Conservation (phyloP, 371 early-diverging fungal species). For the Basidiobolus meristosporus region DNA sequence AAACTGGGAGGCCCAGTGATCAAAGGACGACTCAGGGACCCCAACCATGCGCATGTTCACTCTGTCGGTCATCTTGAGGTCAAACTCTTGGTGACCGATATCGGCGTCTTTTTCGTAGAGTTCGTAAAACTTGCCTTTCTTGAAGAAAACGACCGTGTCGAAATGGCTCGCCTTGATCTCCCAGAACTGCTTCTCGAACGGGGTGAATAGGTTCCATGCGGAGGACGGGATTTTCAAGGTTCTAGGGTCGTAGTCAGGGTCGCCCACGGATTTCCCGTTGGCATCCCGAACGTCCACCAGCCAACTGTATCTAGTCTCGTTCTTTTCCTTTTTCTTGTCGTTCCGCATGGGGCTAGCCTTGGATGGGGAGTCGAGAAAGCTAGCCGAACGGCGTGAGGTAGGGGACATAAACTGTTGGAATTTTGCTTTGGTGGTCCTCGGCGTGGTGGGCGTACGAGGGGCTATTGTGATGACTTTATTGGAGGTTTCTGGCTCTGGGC, state of each 20-base stretch:
- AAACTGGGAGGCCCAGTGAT: slow-evolving; percentile 93
- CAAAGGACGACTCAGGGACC: slow-evolving; percentile 90
- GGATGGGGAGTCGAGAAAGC: too few species aligned
- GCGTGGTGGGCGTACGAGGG: too few species aligned
- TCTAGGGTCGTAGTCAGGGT: slow-evolving; percentile 85
- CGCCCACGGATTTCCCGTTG: slow-evolving; percentile 36
- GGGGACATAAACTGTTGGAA: too few species aligned
- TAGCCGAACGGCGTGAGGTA: too few species aligned
- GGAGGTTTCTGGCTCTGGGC: too few species aligned
- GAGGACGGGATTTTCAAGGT: slow-evolving; percentile 75
- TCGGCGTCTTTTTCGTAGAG: slow-evolving; percentile 99
- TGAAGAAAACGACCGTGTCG: slow-evolving; percentile 97
- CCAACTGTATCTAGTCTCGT: slow-evolving; percentile 75
- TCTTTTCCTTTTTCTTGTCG: slow-evolving; percentile 15
- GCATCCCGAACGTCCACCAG: slow-evolving; percentile 67
- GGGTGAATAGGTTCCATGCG: slow-evolving; percentile 75
- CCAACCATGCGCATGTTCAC: slow-evolving; percentile 99
- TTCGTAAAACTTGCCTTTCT: slow-evolving; percentile 99
- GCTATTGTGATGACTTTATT: too few species aligned
- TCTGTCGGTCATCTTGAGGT: slow-evolving; percentile 90
- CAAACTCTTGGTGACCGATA: slow-evolving; percentile 93
- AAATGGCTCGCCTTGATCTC: slow-evolving; percentile 90
- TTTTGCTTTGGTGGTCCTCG: too few species aligned
- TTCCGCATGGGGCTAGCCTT: too few species aligned
- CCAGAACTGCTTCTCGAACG: slow-evolving; percentile 99